Percentiles rank a stretch among this genome's conserved stretches.
Conservation (phyloP, 2,329 filamentous ascomycete species). For the Fusarium chaquense region DNA sequence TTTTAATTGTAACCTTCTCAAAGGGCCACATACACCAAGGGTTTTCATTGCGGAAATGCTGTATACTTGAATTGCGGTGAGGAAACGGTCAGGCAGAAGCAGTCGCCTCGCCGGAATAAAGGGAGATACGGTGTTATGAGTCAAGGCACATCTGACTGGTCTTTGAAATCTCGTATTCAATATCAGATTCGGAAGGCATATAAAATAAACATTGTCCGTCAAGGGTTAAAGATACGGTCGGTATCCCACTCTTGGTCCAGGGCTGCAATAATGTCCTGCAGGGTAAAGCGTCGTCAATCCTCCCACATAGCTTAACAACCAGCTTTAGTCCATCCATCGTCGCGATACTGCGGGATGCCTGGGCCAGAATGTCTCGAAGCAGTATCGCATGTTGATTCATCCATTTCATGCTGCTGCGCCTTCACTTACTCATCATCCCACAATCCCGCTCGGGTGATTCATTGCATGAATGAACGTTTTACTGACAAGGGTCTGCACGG, state of each 20-base stretch:
- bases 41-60: too few relatives aligned
- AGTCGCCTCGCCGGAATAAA: too few relatives aligned
- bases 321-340: neutral
- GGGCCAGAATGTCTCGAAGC: neutral
- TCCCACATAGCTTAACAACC: neutral
- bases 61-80: too few relatives aligned
- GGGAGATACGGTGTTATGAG: neutral
- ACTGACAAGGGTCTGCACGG: neutral
- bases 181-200: neutral
- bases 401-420: neutral
- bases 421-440: neutral
- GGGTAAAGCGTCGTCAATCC: neutral
- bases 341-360: too few relatives aligned
- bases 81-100: too few relatives aligned
- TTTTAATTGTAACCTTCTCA: neutral
- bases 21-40: too few relatives aligned
- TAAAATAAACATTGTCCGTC: neutral
- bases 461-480: neutral
- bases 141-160: neutral
- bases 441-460: neutral
- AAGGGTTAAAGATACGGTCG: neutral
- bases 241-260: neutral
- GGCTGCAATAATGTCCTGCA: neutral
- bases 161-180: neutral
- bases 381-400: neutral